Base-by-base conservation (phyloP, 805 yeast species). In the Cyberlindnera japonica region DNA sequence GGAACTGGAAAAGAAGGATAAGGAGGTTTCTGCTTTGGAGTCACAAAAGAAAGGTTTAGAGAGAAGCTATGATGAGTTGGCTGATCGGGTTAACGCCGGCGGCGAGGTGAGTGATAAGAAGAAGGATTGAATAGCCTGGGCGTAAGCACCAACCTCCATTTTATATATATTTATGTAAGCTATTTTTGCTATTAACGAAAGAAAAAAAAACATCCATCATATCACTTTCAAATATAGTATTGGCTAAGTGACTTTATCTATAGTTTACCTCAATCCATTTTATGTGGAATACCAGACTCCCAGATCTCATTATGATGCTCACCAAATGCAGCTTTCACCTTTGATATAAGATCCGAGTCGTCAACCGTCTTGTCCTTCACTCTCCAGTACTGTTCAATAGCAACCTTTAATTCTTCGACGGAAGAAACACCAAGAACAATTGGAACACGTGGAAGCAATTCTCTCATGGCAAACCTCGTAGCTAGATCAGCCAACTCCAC, bases 401-500 rank as follows among this genome's bases (percentile, higher is more conserved):
- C 95, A 29, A 63, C 66, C 14, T 75, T 61, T 41, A 90, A 69
- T 56, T 90, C 96, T 5, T 55, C 61, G 3, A 81, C 57, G 20
- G 64, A 74, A 32, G 90, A 78, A 20, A 85, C 79, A 2, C 98
- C 98, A 34, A 90, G 63, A 3, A 90, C 93, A 2, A 90, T 78
- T 3, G 48, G 45, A 0, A 85, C 84, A 28, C 58, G 54, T 28
- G 55, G 51, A 15, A 58, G 55, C 15, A 47, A 53, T 38, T 69
- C 63, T 34, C 74, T 63, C 28, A 84, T 63, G 0, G 96, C 90
- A 59, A 70, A 91, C 45, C 93, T 68, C 1, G 86, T 79, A 3
- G 96, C 85, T 45, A 89, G 60, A 47, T 83, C 91, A 0, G 96
- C 95, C 38, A 91, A 64, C 45, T 88, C 93, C 4, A 77, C 68